Conservation (phyloP, 2,329 filamentous ascomycete species). For the Parastagonospora nodorum region DNA sequence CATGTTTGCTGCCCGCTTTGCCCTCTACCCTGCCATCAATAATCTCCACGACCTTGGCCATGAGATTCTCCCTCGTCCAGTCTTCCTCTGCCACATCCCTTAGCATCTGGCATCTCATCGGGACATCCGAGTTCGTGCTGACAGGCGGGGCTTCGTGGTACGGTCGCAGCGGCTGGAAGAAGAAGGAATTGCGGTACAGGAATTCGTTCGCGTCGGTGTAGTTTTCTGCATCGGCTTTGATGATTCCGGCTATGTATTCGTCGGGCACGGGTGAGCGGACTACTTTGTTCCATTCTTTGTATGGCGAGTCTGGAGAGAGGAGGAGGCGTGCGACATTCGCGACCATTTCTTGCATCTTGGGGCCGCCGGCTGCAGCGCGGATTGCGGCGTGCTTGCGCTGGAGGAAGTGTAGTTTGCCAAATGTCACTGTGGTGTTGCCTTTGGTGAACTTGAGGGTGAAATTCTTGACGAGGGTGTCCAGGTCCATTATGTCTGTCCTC, state of each 20-base stretch:
- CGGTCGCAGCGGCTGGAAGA: constrained; percentile 55
- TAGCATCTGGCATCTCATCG: constrained; percentile 22
- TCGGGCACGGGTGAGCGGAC: constrained; percentile 39
- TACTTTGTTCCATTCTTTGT: constrained; percentile 28
- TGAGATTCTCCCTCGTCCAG: constrained; percentile 33
- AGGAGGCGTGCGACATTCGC: constrained; percentile 37
- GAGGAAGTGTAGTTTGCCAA: constrained; percentile 79
- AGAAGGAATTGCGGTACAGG: constrained; percentile 60
- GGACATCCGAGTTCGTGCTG: constrained; percentile 18
- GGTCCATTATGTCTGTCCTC: constrained; percentile 71
- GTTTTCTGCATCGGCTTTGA: constrained; percentile 61
- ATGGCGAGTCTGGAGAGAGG: constrained; percentile 31
- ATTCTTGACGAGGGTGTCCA: constrained; percentile 73
- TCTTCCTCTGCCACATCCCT: constrained; percentile 17
- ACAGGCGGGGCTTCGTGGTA: constrained; percentile 12
- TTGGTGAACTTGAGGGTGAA: constrained; percentile 89
- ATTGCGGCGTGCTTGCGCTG: constrained; percentile 71
- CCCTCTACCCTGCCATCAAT: constrained; percentile 33
- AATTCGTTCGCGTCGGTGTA: constrained; percentile 63
- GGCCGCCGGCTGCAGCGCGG: constrained; percentile 53
- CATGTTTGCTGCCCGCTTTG: constrained; percentile 31
- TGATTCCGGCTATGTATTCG: constrained; percentile 57
- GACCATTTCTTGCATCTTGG: constrained; percentile 46
- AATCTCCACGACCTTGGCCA: constrained; percentile 30
- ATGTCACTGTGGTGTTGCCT: constrained; percentile 82